These are phyloP conservation scores for Aspergillus sp. DNA, from an alignment of 2,329 filamentous ascomycete genomes.

Conservation along the genomic window DNA sequence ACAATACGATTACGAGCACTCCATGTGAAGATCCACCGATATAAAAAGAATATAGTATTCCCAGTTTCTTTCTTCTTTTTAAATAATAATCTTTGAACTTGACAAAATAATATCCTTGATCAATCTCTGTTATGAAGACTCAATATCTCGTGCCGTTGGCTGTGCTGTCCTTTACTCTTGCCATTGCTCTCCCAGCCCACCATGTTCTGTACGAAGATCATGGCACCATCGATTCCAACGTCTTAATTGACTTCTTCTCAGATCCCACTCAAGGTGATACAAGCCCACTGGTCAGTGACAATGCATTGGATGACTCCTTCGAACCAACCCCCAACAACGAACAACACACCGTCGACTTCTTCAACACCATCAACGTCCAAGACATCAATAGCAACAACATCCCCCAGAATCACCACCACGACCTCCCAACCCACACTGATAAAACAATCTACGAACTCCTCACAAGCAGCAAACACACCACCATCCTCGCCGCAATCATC, in stretches of 20 bases:
- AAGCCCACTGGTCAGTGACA: too few relatives aligned
- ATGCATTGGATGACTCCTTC: not conserved
- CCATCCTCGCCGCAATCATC: constrained; percentile 70
- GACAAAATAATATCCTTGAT: too few relatives aligned
- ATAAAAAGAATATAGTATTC: too few relatives aligned
- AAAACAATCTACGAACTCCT: constrained; percentile 78
- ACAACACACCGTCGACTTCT: too few relatives aligned
- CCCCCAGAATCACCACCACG: constrained; percentile 2
- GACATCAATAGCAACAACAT: constrained; percentile 1
- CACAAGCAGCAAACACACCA: constrained; percentile 68
- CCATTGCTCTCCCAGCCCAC: not conserved
- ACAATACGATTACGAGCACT: not conserved
- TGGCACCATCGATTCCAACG: too few relatives aligned
- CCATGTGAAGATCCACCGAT: not conserved
- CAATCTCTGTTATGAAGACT: too few relatives aligned
- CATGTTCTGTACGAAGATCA: not conserved
- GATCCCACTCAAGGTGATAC: too few relatives aligned
- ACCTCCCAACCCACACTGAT: constrained; percentile 42
- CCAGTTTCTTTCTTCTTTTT: too few relatives aligned
- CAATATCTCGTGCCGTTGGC: not conserved
- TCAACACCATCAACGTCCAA: not conserved
- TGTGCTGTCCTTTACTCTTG: not conserved
- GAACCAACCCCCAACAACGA: not conserved
- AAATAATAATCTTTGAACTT: too few relatives aligned
- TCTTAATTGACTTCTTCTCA: too few relatives aligned